These are phyloP conservation scores for Arctium minus DNA, from an alignment of 129 eudicot genomes.

Conservation along the genomic window DNA sequence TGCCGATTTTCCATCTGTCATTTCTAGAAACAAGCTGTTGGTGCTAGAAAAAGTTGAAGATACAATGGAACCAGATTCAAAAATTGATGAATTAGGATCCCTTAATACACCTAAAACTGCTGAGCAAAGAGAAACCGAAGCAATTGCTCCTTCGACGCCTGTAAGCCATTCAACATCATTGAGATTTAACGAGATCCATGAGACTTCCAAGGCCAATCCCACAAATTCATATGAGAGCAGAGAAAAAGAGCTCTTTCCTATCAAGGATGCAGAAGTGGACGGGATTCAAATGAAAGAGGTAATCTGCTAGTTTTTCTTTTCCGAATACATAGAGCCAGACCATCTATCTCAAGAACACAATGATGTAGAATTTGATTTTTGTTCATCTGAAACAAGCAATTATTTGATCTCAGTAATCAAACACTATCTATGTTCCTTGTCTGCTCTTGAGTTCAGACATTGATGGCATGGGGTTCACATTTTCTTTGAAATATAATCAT, in stretches of 20 bases:
- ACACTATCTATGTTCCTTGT: neutral
- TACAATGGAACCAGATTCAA: slow-evolving; percentile 12
- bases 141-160: slow-evolving; percentile 63
- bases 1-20: slow-evolving; percentile 38
- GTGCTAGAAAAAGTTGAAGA: slow-evolving; percentile 25
- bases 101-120: neutral
- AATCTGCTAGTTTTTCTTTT: neutral
- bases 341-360: neutral
- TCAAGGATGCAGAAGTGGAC: slow-evolving; percentile 25
- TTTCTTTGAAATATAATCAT: neutral
- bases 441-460: neutral
- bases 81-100: slow-evolving; percentile 14
- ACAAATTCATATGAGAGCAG: slow-evolving; percentile 36
- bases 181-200: slow-evolving; percentile 24
- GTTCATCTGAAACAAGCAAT: neutral
- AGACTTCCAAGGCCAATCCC: slow-evolving; percentile 19
- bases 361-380: neutral
- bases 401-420: neutral
- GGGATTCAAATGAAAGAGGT: slow-evolving; percentile 36
- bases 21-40: slow-evolving; percentile 12
- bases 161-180: slow-evolving; percentile 31
- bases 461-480: neutral
- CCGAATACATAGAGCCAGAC: neutral
- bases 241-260: slow-evolving; percentile 22
- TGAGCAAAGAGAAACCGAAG: slow-evolving; percentile 27